phyloP scores from a whole-genome alignment of 1,139 yeast species.

The Pneumocystis carinii region DNA sequence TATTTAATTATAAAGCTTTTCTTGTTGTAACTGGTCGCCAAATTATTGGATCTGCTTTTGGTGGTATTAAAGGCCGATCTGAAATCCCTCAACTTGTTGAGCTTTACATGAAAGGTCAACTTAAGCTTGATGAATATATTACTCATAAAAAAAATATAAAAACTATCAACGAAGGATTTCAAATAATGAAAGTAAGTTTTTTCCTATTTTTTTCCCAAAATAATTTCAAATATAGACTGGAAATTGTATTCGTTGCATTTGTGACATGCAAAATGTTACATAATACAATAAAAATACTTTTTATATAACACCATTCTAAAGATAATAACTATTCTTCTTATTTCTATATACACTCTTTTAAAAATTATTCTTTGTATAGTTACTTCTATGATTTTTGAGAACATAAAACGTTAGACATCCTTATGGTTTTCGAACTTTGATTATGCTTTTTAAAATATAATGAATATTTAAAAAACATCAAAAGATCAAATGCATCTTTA shows the following conservation, averaged over 20 bases:
- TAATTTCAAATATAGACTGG: background rate
- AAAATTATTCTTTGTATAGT: too few species aligned
- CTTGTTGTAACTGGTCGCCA: constrained; percentile 97
- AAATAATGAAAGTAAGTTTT: constrained; percentile 54
- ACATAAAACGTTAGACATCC: background rate
- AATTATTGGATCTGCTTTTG: constrained; percentile 97
- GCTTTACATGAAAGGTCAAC: constrained; percentile 64
- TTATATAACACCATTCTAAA: background rate
- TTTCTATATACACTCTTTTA: too few species aligned
- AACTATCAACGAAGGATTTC: constrained; percentile 76
- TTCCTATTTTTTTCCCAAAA: background rate
- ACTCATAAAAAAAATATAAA: constrained; percentile 73
- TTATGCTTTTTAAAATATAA: constrained; percentile 80
- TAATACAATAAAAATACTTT: too few species aligned
- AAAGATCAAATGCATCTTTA: too few species aligned
- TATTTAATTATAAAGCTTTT: constrained; percentile 41
- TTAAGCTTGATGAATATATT: constrained; percentile 88
- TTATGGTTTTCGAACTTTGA: constrained; percentile 19
- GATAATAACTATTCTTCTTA: background rate
- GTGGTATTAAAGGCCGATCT: constrained; percentile 95
- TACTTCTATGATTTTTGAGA: too few species aligned
- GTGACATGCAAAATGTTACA: constrained; percentile 27
- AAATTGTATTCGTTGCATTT: constrained; percentile 58
- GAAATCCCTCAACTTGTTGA: constrained; percentile 86
- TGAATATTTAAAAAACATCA: constrained; percentile 44